Percentiles rank a stretch among this genome's conserved stretches.
Conservation (phyloP, 2,329 filamentous ascomycete genomes). For the Parascedosporium putredinis region DNA sequence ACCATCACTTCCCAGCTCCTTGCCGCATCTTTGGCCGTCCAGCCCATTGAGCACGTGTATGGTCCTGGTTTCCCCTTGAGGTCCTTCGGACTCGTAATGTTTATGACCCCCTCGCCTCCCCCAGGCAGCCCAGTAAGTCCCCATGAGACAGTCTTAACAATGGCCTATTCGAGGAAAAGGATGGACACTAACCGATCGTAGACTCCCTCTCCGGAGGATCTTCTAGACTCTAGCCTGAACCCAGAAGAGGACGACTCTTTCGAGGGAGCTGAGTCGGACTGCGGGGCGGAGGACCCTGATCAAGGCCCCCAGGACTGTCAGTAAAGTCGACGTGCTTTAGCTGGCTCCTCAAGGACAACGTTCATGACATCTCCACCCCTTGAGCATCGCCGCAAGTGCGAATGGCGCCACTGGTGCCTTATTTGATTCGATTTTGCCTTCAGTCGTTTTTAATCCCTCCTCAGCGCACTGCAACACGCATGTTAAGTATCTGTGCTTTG, state of each 20-base stretch:
- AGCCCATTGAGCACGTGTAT: conserved; percentile 56
- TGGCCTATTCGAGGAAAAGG: too few relatives aligned
- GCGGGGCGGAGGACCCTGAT: neutral
- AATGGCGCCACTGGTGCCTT: neutral
- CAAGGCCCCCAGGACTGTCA: neutral
- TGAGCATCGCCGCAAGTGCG: neutral
- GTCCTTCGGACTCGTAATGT: conserved; percentile 44
- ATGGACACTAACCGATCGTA: too few relatives aligned
- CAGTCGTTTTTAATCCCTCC: neutral
- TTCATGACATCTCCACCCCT: neutral
- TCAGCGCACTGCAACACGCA: neutral
- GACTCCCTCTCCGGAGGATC: neutral
- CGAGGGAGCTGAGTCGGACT: neutral
- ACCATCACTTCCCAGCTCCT: conserved; percentile 60
- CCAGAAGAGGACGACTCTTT: neutral
- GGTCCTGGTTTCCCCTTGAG: conserved; percentile 36
- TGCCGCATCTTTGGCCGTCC: conserved; percentile 51
- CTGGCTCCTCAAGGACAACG: neutral
- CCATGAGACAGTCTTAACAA: too few relatives aligned
- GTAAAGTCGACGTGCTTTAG: neutral
- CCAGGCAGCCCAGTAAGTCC: conserved; percentile 4
- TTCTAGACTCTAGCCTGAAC: too few relatives aligned
- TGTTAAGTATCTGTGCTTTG: neutral
- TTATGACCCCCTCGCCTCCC: conserved; percentile 42
- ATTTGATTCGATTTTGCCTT: too few relatives aligned